A percentile compares a stretch with the other conserved stretches of the same genome.
Conservation (phyloP, 2,329 filamentous ascomycete species). For the Phaeosphaeria sp. region DNA sequence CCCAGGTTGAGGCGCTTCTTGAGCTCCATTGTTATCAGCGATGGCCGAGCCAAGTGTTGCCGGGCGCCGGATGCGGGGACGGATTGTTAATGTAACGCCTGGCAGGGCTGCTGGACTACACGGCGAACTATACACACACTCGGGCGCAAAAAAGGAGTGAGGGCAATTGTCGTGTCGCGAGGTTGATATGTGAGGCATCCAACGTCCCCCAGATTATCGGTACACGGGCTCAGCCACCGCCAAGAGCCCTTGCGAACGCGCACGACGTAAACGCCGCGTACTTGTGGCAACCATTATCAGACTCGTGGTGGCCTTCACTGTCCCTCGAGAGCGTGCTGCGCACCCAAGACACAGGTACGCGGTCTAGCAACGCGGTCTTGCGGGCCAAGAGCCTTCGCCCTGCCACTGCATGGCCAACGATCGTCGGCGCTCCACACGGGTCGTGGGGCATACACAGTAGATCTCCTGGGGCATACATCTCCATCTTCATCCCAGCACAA, state of each 20-base stretch:
- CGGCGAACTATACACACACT: background rate
- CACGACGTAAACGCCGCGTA: conserved; percentile 36
- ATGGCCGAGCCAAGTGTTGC: conserved; percentile 4
- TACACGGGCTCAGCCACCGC: conserved; percentile 14
- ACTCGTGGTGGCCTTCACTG: background rate
- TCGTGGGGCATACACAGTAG: no score
- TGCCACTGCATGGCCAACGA: background rate
- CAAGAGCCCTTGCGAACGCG: conserved; percentile 21
- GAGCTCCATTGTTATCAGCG: conserved; percentile 42
- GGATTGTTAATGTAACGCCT: background rate
- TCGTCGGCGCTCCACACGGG: background rate
- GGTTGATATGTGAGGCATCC: conserved; percentile 13
- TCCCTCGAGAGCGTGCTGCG: conserved; percentile 1
- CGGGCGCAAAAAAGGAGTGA: background rate
- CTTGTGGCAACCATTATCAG: conserved; percentile 13
- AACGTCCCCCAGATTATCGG: background rate
- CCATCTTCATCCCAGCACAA: background rate
- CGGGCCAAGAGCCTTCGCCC: conserved; percentile 3
- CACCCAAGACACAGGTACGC: conserved; percentile 7
- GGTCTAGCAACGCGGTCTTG: conserved; percentile 8
- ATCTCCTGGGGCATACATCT: no score
- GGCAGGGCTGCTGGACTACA: background rate
- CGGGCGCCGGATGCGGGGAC: background rate
- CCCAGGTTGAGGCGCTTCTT: conserved; percentile 48
- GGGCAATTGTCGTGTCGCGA: conserved; percentile 11